A percentile compares a stretch with the other conserved stretches of the same genome.
Conservation (phyloP, 176 grass and related monocot genomes). For the Ensete ventricosum region DNA sequence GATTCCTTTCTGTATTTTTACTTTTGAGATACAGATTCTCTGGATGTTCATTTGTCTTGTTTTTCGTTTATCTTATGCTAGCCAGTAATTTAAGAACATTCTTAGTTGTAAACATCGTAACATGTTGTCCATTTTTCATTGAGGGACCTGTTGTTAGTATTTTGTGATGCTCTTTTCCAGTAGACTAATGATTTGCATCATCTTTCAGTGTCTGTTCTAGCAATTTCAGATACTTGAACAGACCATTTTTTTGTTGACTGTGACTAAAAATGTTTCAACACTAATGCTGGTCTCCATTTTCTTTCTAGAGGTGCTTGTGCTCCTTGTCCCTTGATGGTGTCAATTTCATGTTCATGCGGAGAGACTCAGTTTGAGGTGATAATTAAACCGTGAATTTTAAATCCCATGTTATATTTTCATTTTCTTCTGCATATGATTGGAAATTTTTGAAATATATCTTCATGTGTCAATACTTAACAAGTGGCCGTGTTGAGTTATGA, state of each 20-base stretch:
- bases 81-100: too few relatives aligned
- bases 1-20: too few relatives aligned
- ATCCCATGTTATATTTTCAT: slow-evolving; percentile 21
- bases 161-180: background rate
- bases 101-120: too few relatives aligned
- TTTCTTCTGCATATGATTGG: background rate
- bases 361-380: slow-evolving; percentile 80
- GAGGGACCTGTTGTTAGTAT: too few relatives aligned
- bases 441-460: background rate
- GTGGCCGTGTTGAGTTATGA: background rate
- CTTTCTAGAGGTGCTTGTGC: slow-evolving; percentile 63
- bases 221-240: background rate
- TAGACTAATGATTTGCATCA: background rate
- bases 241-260: background rate
- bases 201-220: background rate
- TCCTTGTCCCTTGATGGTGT: slow-evolving; percentile 89
- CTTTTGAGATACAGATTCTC: background rate
- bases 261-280: background rate
- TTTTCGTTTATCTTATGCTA: background rate
- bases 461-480: background rate
- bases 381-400: slow-evolving; percentile 30
- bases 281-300: slow-evolving; percentile 18
- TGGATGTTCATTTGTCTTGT: background rate
- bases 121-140: too few relatives aligned
- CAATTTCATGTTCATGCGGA: slow-evolving; percentile 84